A percentile compares a stretch with the other conserved stretches of the same genome.
These are phyloP conservation scores for Vaccinium macrocarpon DNA, from an alignment of 148 eudicot species.

Conservation along the genomic window DNA sequence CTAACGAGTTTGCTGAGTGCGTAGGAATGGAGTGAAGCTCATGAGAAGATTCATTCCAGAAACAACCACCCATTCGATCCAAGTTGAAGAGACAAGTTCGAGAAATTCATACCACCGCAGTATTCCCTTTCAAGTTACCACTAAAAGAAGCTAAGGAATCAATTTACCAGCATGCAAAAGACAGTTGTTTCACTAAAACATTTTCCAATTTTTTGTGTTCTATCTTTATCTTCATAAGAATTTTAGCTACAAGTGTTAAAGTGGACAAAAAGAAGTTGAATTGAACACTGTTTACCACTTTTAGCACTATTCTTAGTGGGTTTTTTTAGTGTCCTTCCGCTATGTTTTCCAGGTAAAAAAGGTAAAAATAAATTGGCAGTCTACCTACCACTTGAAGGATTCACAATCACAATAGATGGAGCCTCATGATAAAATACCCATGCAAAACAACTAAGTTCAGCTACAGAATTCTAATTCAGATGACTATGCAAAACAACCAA, in stretches of 20 bases:
- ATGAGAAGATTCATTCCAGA: too few relatives aligned
- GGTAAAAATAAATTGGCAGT: not conserved
- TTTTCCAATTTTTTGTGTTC: not conserved
- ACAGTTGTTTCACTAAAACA: not conserved
- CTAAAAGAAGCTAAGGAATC: not conserved
- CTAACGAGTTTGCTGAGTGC: too few relatives aligned
- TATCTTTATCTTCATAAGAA: not conserved
- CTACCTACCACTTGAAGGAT: not conserved
- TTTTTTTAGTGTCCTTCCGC: not conserved
- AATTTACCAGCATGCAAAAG: not conserved
- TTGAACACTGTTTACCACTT: not conserved
- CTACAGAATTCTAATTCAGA: not conserved
- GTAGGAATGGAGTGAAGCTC: too few relatives aligned
- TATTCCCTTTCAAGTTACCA: not conserved
- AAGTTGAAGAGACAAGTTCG: too few relatives aligned
- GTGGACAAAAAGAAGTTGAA: not conserved
- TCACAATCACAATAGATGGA: not conserved
- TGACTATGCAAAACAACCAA: not conserved
- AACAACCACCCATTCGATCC: too few relatives aligned
- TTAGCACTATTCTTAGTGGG: not conserved
- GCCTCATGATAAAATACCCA: not conserved
- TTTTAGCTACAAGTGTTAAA: not conserved
- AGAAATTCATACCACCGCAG: too few relatives aligned
- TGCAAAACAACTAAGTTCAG: not conserved
- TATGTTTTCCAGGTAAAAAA: not conserved